Evolutionary conservation across 192 early-diverging fungal species (phyloP).

Genomic region (Entomortierella beljakovae): DNA sequence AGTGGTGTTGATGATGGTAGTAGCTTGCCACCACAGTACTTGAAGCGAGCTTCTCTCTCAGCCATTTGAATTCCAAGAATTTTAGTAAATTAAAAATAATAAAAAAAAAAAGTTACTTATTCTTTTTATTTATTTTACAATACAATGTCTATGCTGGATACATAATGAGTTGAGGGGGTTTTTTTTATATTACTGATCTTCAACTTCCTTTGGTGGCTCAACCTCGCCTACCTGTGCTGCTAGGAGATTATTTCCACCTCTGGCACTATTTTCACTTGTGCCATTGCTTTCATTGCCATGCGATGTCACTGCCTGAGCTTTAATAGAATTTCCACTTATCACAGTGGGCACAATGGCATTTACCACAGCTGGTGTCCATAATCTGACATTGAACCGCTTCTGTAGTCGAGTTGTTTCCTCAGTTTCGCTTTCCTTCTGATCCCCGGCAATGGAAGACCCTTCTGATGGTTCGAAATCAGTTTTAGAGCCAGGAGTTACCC

Average conservation of each 20-base stretch:
- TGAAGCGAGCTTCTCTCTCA: slow-evolving; percentile 43
- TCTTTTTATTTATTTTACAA: not conserved
- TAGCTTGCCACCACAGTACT: slow-evolving; percentile 41
- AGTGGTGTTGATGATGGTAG: not conserved
- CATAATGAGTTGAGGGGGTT: too few relatives aligned
- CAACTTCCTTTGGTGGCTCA: too few relatives aligned
- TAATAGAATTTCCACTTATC: not conserved
- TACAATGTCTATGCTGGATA: too few relatives aligned
- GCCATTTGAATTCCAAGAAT: too few relatives aligned
- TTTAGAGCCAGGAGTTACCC: slow-evolving; percentile 21
- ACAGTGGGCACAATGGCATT: slow-evolving; percentile 5
- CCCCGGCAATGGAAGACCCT: not conserved
- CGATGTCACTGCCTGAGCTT: not conserved
- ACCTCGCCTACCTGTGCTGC: too few relatives aligned
- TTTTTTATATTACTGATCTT: too few relatives aligned
- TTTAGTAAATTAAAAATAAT: not conserved
- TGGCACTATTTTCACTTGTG: too few relatives aligned
- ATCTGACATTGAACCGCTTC: slow-evolving; percentile 37
- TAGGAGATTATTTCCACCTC: too few relatives aligned
- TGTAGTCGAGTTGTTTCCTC: slow-evolving; percentile 10
- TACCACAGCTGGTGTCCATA: slow-evolving; percentile 41
- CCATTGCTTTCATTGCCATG: not conserved
- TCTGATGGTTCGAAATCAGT: slow-evolving; percentile 4
- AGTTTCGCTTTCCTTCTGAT: not conserved
- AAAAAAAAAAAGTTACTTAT: too few relatives aligned